These are phyloP conservation scores for Schizosaccharomyces cryophilus DNA, from an alignment of 805 yeast species.

Conservation along the genomic window DNA sequence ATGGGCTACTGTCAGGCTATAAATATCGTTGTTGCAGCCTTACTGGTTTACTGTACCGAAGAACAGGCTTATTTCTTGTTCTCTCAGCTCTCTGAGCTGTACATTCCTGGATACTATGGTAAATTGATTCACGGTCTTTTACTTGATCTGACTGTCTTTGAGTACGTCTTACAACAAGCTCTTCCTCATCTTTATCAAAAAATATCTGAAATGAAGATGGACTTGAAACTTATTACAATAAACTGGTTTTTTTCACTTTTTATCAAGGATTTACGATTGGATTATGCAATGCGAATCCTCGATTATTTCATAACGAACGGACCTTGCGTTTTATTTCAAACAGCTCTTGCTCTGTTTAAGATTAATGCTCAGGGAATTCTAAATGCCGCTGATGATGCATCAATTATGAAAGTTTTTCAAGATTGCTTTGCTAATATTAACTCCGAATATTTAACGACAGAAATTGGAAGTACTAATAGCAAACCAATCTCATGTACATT, in stretches of 20 bases:
- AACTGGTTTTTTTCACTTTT: slow-evolving; percentile 92
- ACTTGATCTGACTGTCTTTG: slow-evolving; percentile 82
- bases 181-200: slow-evolving; percentile 80
- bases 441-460: slow-evolving; percentile 42
- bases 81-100: slow-evolving; percentile 50
- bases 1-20: slow-evolving; percentile 97
- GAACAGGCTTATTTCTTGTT: slow-evolving; percentile 95
- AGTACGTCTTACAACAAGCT: slow-evolving; percentile 63
- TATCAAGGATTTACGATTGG: slow-evolving; percentile 80
- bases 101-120: slow-evolving; percentile 88
- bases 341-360: slow-evolving; percentile 72
- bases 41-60: slow-evolving; percentile 51
- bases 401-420: slow-evolving; percentile 63
- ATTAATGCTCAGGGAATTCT: slow-evolving; percentile 68
- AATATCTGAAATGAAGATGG: slow-evolving; percentile 55
- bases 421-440: slow-evolving; percentile 57
- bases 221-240: slow-evolving; percentile 69
- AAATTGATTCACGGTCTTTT: slow-evolving; percentile 94
- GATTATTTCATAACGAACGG: slow-evolving; percentile 84
- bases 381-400: slow-evolving; percentile 71
- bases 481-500: slow-evolving; percentile 34
- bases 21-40: slow-evolving; percentile 46
- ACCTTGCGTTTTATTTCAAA: slow-evolving; percentile 68
- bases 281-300: slow-evolving; percentile 72
- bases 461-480: slow-evolving; percentile 35